These are phyloP conservation scores for Lonicera japonica DNA, from an alignment of 129 eudicot genomes.

Conservation along the genomic window DNA sequence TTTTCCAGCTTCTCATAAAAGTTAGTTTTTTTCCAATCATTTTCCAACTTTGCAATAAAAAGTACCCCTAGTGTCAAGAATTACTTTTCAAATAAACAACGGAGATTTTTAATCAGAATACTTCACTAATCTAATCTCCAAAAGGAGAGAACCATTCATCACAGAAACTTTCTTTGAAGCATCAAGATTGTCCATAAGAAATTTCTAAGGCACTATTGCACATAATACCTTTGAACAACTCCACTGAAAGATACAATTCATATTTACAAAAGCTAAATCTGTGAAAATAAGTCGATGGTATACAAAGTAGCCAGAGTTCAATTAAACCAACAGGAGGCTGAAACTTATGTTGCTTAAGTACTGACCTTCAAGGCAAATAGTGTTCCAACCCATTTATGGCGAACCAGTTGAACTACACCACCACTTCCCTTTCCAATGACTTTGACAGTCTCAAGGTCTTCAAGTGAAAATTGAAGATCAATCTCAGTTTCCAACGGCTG, in stretches of 20 bases:
- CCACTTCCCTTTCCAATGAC: constrained; percentile 99
- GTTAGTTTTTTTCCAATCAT: too few relatives aligned
- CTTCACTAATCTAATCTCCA: too few relatives aligned
- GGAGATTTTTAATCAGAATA: too few relatives aligned
- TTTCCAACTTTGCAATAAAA: too few relatives aligned
- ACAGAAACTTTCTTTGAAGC: not conserved
- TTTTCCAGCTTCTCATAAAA: too few relatives aligned
- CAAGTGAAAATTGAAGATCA: constrained; percentile 81
- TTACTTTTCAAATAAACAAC: not conserved
- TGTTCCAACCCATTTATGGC: constrained; percentile 93
- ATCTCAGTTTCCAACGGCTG: constrained; percentile 72
- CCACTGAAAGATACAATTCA: not conserved
- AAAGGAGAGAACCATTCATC: not conserved
- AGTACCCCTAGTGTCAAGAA: too few relatives aligned
- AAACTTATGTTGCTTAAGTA: constrained; percentile 7
- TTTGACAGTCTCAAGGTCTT: constrained; percentile 92
- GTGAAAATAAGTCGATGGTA: not conserved
- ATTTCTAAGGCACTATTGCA: not conserved
- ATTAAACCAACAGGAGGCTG: not conserved
- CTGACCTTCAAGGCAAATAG: constrained; percentile 93
- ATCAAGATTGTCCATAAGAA: not conserved
- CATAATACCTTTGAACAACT: not conserved
- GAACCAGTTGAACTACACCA: constrained; percentile 96
- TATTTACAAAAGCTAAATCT: not conserved
- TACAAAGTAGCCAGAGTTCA: not conserved